These are phyloP conservation scores for Phytophthora idaei DNA, from an alignment of 352 stramenopile species.

Conservation along the genomic window DNA sequence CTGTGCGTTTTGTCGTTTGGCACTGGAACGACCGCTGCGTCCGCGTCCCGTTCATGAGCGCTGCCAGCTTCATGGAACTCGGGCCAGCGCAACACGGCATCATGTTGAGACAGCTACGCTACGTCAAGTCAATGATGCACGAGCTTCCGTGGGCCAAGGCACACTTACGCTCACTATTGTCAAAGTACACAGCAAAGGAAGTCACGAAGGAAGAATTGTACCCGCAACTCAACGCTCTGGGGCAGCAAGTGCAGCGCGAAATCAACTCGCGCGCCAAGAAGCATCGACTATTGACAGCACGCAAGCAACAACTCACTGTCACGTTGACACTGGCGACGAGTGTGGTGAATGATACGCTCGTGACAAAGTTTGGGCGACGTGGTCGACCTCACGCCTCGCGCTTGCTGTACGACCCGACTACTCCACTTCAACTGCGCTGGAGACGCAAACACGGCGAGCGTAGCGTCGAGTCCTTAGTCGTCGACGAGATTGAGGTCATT, in stretches of 20 bases:
- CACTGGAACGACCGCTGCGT: conserved; percentile 68
- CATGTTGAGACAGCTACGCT: conserved; percentile 84
- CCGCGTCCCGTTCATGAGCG: conserved; percentile 46
- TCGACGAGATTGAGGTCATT: conserved; percentile 60
- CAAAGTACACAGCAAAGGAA: conserved; percentile 76
- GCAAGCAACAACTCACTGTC: conserved; percentile 71
- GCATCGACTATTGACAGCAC: conserved; percentile 47
- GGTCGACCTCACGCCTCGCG: conserved; percentile 75
- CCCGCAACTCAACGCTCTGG: conserved; percentile 75
- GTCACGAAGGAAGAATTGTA: conserved; percentile 79
- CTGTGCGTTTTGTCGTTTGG: conserved; percentile 55
- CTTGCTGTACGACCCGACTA: conserved; percentile 70
- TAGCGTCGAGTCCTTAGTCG: conserved; percentile 59
- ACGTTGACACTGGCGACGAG: conserved; percentile 64
- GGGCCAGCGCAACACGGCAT: conserved; percentile 77
- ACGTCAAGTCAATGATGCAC: conserved; percentile 84
- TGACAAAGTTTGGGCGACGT: conserved; percentile 75
- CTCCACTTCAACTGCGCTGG: conserved; percentile 75
- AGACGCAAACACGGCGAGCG: conserved; percentile 78
- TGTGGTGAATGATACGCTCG: conserved; percentile 67
- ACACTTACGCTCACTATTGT: conserved; percentile 65
- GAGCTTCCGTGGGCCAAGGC: conserved; percentile 84
- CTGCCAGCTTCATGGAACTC: conserved; percentile 50
- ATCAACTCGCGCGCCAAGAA: conserved; percentile 47
- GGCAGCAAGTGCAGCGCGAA: conserved; percentile 70